Evolutionary conservation across 2,329 filamentous ascomycete genomes (phyloP), one percentile per base, ranked within the genome.

Genomic region (Ophiostoma fasciatum): DNA sequence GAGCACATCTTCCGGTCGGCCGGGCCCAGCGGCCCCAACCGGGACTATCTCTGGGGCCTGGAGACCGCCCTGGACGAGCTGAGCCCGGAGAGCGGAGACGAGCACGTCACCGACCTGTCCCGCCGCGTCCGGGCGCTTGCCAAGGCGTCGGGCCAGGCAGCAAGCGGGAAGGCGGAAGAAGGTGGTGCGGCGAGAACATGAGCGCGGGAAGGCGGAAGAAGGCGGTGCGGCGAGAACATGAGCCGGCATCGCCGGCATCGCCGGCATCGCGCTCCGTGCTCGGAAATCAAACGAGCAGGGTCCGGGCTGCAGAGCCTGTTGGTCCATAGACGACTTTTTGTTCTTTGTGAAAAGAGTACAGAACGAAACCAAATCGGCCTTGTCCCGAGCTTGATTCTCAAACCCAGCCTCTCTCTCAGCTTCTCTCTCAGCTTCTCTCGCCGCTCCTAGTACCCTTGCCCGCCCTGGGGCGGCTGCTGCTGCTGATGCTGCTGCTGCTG

Each of bases 11-110:
- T 76, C 47, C 61, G 61, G 32, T 84, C 82, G 48, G 58, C 63
- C 28, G 90, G 90, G 0, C 82, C 87, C 18, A 94, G 85, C 57
- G 90, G 90, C 1, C 72, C 78, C 52, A 96, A 96, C 56, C 75
- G 68, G 40, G 88, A 96, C 51, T 98, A 98, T 57, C 64, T 98
- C 28, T 78, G 83, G 52, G 68, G 77, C 45, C 63, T 98, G 29
- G 82, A 94, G 52, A 62, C 63, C 39, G 82, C 83, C 7, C 64
- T 98, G 45, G 58, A 75, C 40, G 73, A 70, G 21, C 59, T 96
- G 46, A 78, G 82, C 43, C 61, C 71, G 3, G 82, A 82, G 35
- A 90, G 81, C 51, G 75, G 74, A 4, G 90, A 96, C 60, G 68
- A 68, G 42, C 88, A 98, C 63, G 69, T 98, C 36, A 77, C 71